phyloP scores from a whole-genome alignment of 805 yeast genomes.

The Myxozyma mucilagina region DNA sequence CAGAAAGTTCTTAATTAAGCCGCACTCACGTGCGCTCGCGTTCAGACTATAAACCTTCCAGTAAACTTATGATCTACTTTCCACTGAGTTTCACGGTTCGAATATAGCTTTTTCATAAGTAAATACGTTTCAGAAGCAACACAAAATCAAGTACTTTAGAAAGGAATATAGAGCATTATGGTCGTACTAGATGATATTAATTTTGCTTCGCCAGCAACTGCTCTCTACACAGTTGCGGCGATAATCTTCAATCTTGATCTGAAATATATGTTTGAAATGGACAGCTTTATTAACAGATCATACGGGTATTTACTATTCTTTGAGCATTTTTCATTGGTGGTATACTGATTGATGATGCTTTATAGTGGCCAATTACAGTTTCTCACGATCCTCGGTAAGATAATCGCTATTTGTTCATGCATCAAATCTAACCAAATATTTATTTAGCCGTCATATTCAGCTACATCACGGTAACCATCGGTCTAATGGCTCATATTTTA shows the following conservation, averaged over 20 bases:
- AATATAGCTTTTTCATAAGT: no score
- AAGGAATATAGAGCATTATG: neutral
- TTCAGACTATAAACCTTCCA: no score
- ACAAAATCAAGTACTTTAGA: no score
- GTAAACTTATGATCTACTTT: no score
- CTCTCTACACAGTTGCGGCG: slow-evolving; percentile 8
- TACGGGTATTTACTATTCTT: slow-evolving; percentile 15
- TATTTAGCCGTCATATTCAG: slow-evolving; percentile 16
- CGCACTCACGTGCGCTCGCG: no score
- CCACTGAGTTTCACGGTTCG: no score
- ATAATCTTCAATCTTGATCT: slow-evolving; percentile 17
- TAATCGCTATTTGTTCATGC: neutral
- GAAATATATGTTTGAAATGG: slow-evolving; percentile 3
- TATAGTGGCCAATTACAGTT: slow-evolving; percentile 26
- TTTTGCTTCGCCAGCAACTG: slow-evolving; percentile 9
- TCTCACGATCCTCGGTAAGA: slow-evolving; percentile 24
- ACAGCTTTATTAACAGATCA: slow-evolving; percentile 5
- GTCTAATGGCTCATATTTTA: slow-evolving; percentile 14
- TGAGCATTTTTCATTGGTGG: neutral
- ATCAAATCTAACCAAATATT: neutral
- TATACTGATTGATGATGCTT: neutral
- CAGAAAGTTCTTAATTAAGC: no score
- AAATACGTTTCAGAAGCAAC: no score
- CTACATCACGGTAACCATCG: slow-evolving; percentile 21
- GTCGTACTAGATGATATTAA: neutral